Base-by-base conservation (phyloP, 2,329 filamentous ascomycete species). In the Talaromyces piceae region DNA sequence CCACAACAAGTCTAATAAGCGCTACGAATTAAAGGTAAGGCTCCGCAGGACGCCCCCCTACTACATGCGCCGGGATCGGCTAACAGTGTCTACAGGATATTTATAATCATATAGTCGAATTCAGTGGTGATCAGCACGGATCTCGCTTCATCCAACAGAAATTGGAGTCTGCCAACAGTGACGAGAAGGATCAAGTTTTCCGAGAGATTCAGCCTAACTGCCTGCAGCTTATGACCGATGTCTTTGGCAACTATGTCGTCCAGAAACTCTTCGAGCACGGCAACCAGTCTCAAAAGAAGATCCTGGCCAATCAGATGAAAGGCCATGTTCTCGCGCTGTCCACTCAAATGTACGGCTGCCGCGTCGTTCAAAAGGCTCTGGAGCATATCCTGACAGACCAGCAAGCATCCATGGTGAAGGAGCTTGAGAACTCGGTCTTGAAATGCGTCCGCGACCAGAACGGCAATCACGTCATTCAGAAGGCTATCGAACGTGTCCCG, bases 181-280 rank as follows among this genome's bases (percentile, higher is more conserved):
- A 97, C 55, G 91, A 96, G 64, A 97, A 96, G 70, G 88, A 95
- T 27, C 84, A 84, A 51, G 81, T 97, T 0, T 97, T 96, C 73
- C 77, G 79, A 0, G 93, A 97, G 67, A 89, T 98, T 43, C 80
- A 87, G 59, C 81, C 83, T 1, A 93, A 98, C 58, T 83, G 86
- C 1, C 70, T 95, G 26, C 89, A 91, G 63, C 74, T 98, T 45
- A 96, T 95, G 89, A 91, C 86, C 43, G 93, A 97, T 66, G 86
- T 97, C 0, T 98, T 96, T 64, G 93, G 93, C 49, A 98, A 98
- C 68, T 98, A 97, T 64, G 93, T 98, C 30, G 91, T 97, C 33
- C 93, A 98, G 64, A 97, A 96, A 67, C 84, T 97, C 65, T 96
- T 97, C 56, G 91, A 97, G 66, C 89, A 97, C 66, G 91, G 93